A percentile compares a stretch with the other conserved stretches of the same genome.
phyloP scores from a whole-genome alignment of 345 rosid genomes.

The Brassica cretica region DNA sequence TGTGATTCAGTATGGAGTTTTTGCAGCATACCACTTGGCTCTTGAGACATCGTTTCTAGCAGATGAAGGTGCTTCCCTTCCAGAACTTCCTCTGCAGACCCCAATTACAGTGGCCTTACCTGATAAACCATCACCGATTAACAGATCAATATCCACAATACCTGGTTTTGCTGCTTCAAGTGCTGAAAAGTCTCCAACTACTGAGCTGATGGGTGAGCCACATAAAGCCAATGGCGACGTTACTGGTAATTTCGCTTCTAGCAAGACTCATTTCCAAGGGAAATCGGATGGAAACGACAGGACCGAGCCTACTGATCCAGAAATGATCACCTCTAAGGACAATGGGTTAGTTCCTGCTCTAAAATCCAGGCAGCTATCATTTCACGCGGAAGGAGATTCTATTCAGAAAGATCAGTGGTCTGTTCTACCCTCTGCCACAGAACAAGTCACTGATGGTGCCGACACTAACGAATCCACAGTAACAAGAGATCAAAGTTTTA shows the following conservation, averaged over 20 bases:
- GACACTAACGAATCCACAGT: slow-evolving; percentile 32
- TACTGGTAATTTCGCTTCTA: slow-evolving; percentile 29
- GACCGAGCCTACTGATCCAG: slow-evolving; percentile 33
- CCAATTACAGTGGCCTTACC: slow-evolving; percentile 90
- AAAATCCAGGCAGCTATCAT: slow-evolving; percentile 39
- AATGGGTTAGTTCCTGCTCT: slow-evolving; percentile 40
- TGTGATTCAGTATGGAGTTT: slow-evolving; percentile 94
- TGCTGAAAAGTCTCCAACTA: slow-evolving; percentile 44
- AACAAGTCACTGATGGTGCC: slow-evolving; percentile 32
- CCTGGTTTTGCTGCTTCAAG: slow-evolving; percentile 67
- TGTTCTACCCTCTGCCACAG: slow-evolving; percentile 24
- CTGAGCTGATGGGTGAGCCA: slow-evolving; percentile 45
- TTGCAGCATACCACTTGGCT: slow-evolving; percentile 98
- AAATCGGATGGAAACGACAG: slow-evolving; percentile 39
- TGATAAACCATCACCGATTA: slow-evolving; percentile 65
- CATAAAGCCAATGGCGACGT: slow-evolving; percentile 42
- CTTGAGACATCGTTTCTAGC: slow-evolving; percentile 96
- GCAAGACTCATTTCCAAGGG: slow-evolving; percentile 35
- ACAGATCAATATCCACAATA: slow-evolving; percentile 83
- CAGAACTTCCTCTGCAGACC: slow-evolving; percentile 77
- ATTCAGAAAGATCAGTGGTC: slow-evolving; percentile 33
- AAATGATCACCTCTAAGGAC: slow-evolving; percentile 33
- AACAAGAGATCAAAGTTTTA: slow-evolving; percentile 32
- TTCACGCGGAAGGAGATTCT: slow-evolving; percentile 29
- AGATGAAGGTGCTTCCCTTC: slow-evolving; percentile 97